phyloP scores from a whole-genome alignment of 345 rosid species.

The Salix viminalis region DNA sequence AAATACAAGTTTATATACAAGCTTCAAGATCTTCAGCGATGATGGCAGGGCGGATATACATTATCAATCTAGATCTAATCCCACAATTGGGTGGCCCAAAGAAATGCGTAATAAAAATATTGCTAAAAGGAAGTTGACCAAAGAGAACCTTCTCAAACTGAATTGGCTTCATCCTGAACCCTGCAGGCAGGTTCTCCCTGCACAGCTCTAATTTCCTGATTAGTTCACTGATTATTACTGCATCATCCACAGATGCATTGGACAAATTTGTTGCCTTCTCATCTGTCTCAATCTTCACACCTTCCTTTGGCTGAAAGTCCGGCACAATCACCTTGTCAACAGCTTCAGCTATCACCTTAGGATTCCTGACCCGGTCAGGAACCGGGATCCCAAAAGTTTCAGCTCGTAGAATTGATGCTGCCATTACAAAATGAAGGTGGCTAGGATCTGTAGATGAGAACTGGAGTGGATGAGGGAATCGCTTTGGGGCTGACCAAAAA shows the following conservation, averaged over 20 bases:
- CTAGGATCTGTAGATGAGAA: constrained; percentile 62
- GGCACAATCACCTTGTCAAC: constrained; percentile 58
- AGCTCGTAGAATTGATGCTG: constrained; percentile 79
- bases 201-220: constrained; percentile 44
- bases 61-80: not conserved
- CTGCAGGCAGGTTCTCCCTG: constrained; percentile 36
- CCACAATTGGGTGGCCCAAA: not conserved
- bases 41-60: not conserved
- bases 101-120: not conserved
- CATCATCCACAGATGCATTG: constrained; percentile 47
- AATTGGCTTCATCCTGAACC: constrained; percentile 64
- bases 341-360: constrained; percentile 51
- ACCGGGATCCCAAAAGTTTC: constrained; percentile 81
- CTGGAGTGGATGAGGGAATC: constrained; percentile 77
- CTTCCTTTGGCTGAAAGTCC: constrained; percentile 58
- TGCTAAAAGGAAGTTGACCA: not conserved
- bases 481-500: constrained; percentile 98
- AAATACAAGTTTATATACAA: not conserved
- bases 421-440: constrained; percentile 65
- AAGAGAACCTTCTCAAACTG: constrained; percentile 68
- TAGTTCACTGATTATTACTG: constrained; percentile 47
- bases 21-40: not conserved
- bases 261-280: constrained; percentile 54
- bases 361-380: constrained; percentile 75
- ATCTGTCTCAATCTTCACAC: constrained; percentile 59